Evolutionary conservation across 1,139 yeast genomes (phyloP), one percentile per base, ranked within the genome.

Genomic region (Taiozyma sp.): DNA sequence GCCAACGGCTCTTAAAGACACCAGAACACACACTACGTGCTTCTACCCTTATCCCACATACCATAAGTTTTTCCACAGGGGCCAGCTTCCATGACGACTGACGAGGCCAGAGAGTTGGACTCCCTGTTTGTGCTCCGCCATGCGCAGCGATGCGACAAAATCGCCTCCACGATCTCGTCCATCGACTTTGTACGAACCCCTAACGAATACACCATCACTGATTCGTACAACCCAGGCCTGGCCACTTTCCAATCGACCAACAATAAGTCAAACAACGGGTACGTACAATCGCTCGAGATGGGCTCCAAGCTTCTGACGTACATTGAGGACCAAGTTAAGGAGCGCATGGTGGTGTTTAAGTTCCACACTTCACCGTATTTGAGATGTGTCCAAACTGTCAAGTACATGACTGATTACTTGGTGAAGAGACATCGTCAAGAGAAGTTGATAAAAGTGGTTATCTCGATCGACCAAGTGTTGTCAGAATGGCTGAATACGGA

Each of bases 401-500:
- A 58, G 47, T 53, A 48, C 51, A 52, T 60, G 44, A 44, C 56
- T 13, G 65, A 62, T 44, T 52, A 51, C 41, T 43, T 62, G 13
- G 52, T 51, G 2, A 61, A 49, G 48, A 54, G 57, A 32, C 58
- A 58, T 46, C 43, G 49, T 8, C 50, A 48, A 12, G 16, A 32
- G 4, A 53, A 48, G 27, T 19, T 43, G 12, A 51, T 61, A 36
- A 52, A 46, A 23, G 48, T 61, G 29, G 36, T 56, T 16, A 54
- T 72, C 12, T 51, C 69, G 24, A 59, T 71, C 5, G 75, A 71
- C 51, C 75, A 71, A 44, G 68, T 66, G 2, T 57, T 70, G 13
- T 66, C 71, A 1, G 75, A 71, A 47, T 72, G 75, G 75, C 60
- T 71, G 22, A 69, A 62, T 52, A 66, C 65, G 13, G 70, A 69